A percentile compares a stretch with the other conserved stretches of the same genome.
Evolutionary conservation across 2,329 filamentous ascomycete species (phyloP).

Genomic region (Neopestalotiopsis sp.): DNA sequence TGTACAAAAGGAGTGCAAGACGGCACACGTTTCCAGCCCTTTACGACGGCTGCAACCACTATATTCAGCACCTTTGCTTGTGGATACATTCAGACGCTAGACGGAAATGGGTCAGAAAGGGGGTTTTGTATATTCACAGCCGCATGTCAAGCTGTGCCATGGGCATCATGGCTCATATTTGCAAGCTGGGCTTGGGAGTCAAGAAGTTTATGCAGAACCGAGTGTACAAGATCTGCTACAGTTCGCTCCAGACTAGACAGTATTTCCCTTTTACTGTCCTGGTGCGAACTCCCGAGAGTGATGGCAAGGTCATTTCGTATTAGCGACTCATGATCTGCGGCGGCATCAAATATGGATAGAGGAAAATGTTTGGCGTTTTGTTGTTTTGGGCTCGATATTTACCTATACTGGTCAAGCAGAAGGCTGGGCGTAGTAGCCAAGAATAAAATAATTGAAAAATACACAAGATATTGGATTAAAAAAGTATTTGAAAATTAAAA

Average conservation of each 20-base stretch:
- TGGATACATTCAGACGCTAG: slow-evolving; percentile 64
- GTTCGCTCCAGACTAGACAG: slow-evolving; percentile 74
- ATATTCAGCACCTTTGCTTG: slow-evolving; percentile 83
- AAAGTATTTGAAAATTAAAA: too few species aligned
- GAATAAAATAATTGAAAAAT: too few species aligned
- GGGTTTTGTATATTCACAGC: too few species aligned
- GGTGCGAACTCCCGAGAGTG: slow-evolving; percentile 78
- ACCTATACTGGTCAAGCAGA: too few species aligned
- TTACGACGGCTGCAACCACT: slow-evolving; percentile 92
- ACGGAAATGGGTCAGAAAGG: too few species aligned
- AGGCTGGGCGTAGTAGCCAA: too few species aligned
- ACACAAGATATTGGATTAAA: too few species aligned
- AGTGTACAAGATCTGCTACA: slow-evolving; percentile 74
- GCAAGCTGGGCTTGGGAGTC: slow-evolving; percentile 77
- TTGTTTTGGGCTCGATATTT: too few species aligned
- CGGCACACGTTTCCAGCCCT: slow-evolving; percentile 59
- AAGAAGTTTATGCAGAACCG: slow-evolving; percentile 44
- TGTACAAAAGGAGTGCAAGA: too few species aligned
- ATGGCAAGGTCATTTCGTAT: slow-evolving; percentile 88
- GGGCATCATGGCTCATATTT: slow-evolving; percentile 84
- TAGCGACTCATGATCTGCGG: slow-evolving; percentile 89
- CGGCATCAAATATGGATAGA: slow-evolving; percentile 83
- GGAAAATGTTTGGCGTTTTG: too few species aligned
- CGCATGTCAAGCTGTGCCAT: slow-evolving; percentile 62
- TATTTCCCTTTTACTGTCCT: slow-evolving; percentile 81